These are phyloP conservation scores for Eurotiales sp. DNA, from an alignment of 2,329 filamentous ascomycete genomes.

Conservation along the genomic window DNA sequence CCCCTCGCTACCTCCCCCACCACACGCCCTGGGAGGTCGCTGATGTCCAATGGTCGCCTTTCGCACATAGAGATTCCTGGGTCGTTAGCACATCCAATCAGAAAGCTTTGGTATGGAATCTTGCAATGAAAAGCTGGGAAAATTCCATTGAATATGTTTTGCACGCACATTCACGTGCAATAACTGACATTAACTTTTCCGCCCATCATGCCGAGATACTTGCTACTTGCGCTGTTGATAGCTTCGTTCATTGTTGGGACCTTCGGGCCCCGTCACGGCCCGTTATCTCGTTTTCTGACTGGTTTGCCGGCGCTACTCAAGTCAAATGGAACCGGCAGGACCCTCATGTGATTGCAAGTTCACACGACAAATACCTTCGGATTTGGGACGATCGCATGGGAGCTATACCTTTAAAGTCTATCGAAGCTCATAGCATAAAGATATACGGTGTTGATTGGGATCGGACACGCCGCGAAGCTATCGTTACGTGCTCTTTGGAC, in stretches of 20 bases:
- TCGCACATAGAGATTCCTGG: slow-evolving; percentile 85
- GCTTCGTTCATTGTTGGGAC: slow-evolving; percentile 91
- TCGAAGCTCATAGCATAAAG: slow-evolving; percentile 84
- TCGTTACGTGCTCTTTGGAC: slow-evolving; percentile 87
- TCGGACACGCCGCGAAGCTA: slow-evolving; percentile 64
- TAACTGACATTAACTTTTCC: slow-evolving; percentile 95
- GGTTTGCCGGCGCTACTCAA: slow-evolving; percentile 89
- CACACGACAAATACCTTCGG: slow-evolving; percentile 80
- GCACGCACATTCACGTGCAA: slow-evolving; percentile 79
- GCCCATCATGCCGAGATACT: slow-evolving; percentile 86
- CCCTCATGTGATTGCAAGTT: slow-evolving; percentile 80
- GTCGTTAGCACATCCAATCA: slow-evolving; percentile 93
- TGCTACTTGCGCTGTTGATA: slow-evolving; percentile 87
- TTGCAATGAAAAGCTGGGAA: slow-evolving; percentile 66
- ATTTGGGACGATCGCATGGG: slow-evolving; percentile 88
- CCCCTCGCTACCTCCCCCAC: slow-evolving; percentile 79
- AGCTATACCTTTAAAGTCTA: slow-evolving; percentile 73
- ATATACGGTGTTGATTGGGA: slow-evolving; percentile 98
- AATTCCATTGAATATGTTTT: slow-evolving; percentile 86
- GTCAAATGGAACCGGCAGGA: slow-evolving; percentile 93
- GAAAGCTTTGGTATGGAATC: slow-evolving; percentile 89
- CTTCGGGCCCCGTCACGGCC: slow-evolving; percentile 69
- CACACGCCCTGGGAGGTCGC: slow-evolving; percentile 91
- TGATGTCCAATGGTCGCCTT: slow-evolving; percentile 95
- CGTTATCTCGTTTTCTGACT: slow-evolving; percentile 80